A percentile compares a stretch with the other conserved stretches of the same genome.
These are phyloP conservation scores for Termitomyces sp. DNA, from an alignment of 768 basidiomycete genomes.

Conservation along the genomic window DNA sequence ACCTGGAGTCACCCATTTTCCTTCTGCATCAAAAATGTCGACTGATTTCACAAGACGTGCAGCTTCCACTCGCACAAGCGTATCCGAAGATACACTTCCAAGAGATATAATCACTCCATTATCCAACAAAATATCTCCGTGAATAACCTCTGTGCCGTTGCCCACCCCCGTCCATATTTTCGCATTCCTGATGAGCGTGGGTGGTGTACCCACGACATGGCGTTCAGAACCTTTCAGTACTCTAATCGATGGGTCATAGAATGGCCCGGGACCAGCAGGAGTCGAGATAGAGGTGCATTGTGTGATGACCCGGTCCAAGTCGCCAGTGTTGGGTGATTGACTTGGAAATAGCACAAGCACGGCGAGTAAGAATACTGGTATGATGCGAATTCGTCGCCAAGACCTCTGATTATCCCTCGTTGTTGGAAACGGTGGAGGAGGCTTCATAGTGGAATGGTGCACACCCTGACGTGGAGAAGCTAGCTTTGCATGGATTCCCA, in stretches of 20 bases:
- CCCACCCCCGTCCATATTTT: conserved; percentile 72
- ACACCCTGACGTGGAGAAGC: not conserved
- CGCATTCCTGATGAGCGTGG: conserved; percentile 60
- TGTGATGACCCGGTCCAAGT: not conserved
- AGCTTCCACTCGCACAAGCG: conserved; percentile 13
- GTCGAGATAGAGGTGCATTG: conserved; percentile 9
- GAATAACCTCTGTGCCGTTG: conserved; percentile 49
- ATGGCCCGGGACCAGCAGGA: conserved; percentile 10
- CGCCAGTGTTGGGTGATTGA: not conserved
- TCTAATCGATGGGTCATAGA: conserved; percentile 3
- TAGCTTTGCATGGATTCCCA: not conserved
- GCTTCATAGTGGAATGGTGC: conserved; percentile 6
- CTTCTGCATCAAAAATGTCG: conserved; percentile 46
- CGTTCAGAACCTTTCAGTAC: conserved; percentile 42
- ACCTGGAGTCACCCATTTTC: conserved; percentile 52
- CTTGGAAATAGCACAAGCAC: not conserved
- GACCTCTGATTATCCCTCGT: not conserved
- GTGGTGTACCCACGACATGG: conserved; percentile 44
- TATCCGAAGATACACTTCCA: conserved; percentile 29
- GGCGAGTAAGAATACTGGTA: not conserved
- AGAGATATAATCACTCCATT: conserved; percentile 58
- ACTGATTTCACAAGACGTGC: conserved; percentile 13
- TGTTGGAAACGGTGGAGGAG: not conserved
- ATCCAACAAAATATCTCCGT: conserved; percentile 59
- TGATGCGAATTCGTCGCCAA: not conserved